Base-by-base conservation (phyloP, 257 asterid species). In the Fraxinus excelsior region DNA sequence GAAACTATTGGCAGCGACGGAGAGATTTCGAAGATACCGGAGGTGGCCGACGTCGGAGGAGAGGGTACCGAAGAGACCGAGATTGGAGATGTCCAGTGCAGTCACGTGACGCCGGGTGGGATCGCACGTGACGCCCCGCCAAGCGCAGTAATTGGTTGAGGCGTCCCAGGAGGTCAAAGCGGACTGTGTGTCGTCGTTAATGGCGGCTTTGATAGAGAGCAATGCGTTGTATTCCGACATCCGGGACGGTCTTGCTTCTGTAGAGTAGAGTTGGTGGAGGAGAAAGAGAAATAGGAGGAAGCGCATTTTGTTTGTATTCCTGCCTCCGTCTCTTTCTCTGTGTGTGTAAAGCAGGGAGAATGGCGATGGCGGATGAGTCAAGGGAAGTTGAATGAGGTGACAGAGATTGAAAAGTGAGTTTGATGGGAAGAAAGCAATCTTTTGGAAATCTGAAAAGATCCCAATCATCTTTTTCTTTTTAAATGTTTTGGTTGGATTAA, bases 71-170 rank as follows among this genome's bases (percentile, higher is more conserved):
- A 87, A 77, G 81, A 94, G 92, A 75, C 85, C 78, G 56, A 86
- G 85, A 58, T 86, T 76, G 53, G 98, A 90, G 42, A 94, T 78
- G 81, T 92, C 96, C 13, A 94, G 87, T 0, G 87, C 79, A 0
- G 81, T 87, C 67, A 94, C 99, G 85, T 91, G 97, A 56, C 90
- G 86, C 8, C 85, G 73, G 81, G 82, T 64, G 56, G 89, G 13
- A 44, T 90, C 94, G 81, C 99, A 94, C 21, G 99, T 90, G 80
- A 94, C 91, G 2, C 96, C 95, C 26, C 40, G 70, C 99, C 99
- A 94, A 0, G 88, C 71, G 87, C 99, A 94, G 80, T 84, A 88
- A 65, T 74, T 65, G 35, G 91, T 88, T 82, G 87, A 75, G 78
- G 77, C 35, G 26, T 53, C 77, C 99, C 99, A 94, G 9, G 97